Percentiles rank a stretch among this genome's conserved stretches.
Conservation (phyloP, 2,329 filamentous ascomycete species). For the Ophiocordyceps unilateralis region DNA sequence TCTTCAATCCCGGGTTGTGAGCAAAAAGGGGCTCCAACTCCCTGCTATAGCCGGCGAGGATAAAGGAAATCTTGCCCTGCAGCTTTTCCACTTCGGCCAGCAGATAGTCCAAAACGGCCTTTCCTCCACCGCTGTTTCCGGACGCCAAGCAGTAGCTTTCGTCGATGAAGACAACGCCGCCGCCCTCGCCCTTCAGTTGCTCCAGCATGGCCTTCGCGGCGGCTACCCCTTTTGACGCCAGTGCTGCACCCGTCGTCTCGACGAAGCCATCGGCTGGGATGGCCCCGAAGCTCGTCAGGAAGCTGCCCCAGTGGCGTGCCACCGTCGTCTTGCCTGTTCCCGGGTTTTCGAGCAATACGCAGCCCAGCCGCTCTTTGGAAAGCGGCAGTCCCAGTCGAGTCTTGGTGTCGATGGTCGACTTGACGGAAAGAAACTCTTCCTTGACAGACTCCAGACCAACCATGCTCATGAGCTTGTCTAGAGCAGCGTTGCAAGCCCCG, state of each 20-base stretch:
- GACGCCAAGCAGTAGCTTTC: slow-evolving; percentile 60
- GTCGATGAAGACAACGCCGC: slow-evolving; percentile 42
- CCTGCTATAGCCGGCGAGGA: slow-evolving; percentile 56
- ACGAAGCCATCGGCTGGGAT: slow-evolving; percentile 42
- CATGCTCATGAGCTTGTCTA: slow-evolving; percentile 53
- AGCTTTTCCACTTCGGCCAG: slow-evolving; percentile 58
- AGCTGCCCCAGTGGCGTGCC: slow-evolving; percentile 50
- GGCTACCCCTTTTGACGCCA: background rate
- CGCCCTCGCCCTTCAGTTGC: background rate
- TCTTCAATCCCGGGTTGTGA: slow-evolving; percentile 55
- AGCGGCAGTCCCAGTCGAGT: slow-evolving; percentile 39
- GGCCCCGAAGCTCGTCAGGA: slow-evolving; percentile 43
- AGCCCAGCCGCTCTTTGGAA: slow-evolving; percentile 40
- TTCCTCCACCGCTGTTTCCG: slow-evolving; percentile 37
- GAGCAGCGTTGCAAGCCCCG: slow-evolving; percentile 27
- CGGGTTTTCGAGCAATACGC: slow-evolving; percentile 52
- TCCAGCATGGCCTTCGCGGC: background rate
- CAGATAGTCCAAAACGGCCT: slow-evolving; percentile 50
- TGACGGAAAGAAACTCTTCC: slow-evolving; percentile 41
- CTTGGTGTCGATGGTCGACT: slow-evolving; percentile 41
- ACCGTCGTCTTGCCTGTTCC: slow-evolving; percentile 53
- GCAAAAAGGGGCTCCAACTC: slow-evolving; percentile 64
- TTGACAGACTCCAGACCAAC: slow-evolving; percentile 58
- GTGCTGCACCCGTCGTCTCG: slow-evolving; percentile 49
- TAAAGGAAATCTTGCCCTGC: slow-evolving; percentile 50